phyloP scores from a whole-genome alignment of 2,329 filamentous ascomycete species.

The Talaromyces sp. region DNA sequence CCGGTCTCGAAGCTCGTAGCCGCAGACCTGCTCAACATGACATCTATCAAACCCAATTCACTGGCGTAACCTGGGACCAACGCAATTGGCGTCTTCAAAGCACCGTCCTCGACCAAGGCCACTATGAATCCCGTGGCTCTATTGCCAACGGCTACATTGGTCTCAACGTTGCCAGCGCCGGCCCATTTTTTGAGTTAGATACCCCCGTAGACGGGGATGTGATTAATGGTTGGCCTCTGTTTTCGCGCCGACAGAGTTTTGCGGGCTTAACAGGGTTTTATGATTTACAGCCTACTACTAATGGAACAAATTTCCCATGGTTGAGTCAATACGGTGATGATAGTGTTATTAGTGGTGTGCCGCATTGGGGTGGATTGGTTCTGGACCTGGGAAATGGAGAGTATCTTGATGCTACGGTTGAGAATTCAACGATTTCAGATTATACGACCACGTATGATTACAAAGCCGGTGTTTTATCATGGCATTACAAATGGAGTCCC shows the following conservation, averaged over 20 bases:
- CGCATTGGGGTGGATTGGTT: slow-evolving; percentile 60
- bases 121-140: slow-evolving; percentile 57
- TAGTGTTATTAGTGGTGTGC: slow-evolving; percentile 65
- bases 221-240: slow-evolving; percentile 64
- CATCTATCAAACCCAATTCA: slow-evolving; percentile 40
- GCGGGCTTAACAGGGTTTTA: slow-evolving; percentile 65
- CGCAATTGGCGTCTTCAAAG: slow-evolving; percentile 53
- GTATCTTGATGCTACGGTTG: slow-evolving; percentile 57
- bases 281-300: slow-evolving; percentile 54
- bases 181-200: slow-evolving; percentile 60
- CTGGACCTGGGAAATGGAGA: slow-evolving; percentile 51
- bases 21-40: background rate
- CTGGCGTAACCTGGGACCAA: slow-evolving; percentile 55
- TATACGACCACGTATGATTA: slow-evolving; percentile 60
- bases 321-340: slow-evolving; percentile 65
- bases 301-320: slow-evolving; percentile 62
- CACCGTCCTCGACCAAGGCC: slow-evolving; percentile 50
- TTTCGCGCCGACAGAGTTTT: slow-evolving; percentile 58
- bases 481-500: slow-evolving; percentile 64
- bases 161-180: slow-evolving; percentile 58
- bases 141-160: slow-evolving; percentile 62
- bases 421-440: slow-evolving; percentile 53
- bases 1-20: background rate
- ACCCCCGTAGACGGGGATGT: slow-evolving; percentile 46
- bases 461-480: slow-evolving; percentile 57